phyloP scores from a whole-genome alignment of 352 stramenopile species.

The Globisporangium paroecandrum region DNA sequence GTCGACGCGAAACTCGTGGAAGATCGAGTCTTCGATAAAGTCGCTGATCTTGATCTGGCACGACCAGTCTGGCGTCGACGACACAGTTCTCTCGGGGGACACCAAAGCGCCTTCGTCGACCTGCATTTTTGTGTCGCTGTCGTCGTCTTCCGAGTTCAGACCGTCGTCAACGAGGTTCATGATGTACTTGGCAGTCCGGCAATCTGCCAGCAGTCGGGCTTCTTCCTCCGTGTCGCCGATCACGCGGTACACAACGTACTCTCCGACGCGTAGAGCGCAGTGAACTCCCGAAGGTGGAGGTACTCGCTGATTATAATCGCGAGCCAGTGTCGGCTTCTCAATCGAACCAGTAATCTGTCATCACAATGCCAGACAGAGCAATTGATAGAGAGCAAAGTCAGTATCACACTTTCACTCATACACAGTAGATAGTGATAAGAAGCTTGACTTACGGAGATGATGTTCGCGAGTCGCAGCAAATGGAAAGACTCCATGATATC shows the following conservation, averaged over 20 bases:
- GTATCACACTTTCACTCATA: not conserved
- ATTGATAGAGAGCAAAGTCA: not conserved
- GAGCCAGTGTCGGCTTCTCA: conserved; percentile 23
- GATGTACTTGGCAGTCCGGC: conserved; percentile 53
- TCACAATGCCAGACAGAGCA: not conserved
- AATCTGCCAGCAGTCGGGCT: conserved; percentile 45
- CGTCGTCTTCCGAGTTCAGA: conserved; percentile 42
- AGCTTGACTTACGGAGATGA: conserved; percentile 44
- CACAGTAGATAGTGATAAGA: conserved; percentile 3
- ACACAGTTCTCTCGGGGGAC: not conserved
- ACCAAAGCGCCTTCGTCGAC: conserved; percentile 21
- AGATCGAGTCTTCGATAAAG: conserved; percentile 31
- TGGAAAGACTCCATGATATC: conserved; percentile 60
- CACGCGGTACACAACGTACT: conserved; percentile 46
- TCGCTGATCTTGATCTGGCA: conserved; percentile 53
- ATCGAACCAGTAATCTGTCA: conserved; percentile 39
- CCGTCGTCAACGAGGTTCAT: conserved; percentile 68
- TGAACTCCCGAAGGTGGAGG: conserved; percentile 21
- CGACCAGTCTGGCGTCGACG: conserved; percentile 35
- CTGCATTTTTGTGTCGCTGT: conserved; percentile 39
- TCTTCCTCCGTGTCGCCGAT: conserved; percentile 48
- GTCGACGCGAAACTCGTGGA: conserved; percentile 58
- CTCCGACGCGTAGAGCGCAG: conserved; percentile 40
- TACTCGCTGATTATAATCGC: conserved; percentile 4
- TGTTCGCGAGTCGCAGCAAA: conserved; percentile 58